These are phyloP conservation scores for Trichophyton rubrum DNA, from an alignment of 2,329 filamentous ascomycete genomes.

Conservation along the genomic window DNA sequence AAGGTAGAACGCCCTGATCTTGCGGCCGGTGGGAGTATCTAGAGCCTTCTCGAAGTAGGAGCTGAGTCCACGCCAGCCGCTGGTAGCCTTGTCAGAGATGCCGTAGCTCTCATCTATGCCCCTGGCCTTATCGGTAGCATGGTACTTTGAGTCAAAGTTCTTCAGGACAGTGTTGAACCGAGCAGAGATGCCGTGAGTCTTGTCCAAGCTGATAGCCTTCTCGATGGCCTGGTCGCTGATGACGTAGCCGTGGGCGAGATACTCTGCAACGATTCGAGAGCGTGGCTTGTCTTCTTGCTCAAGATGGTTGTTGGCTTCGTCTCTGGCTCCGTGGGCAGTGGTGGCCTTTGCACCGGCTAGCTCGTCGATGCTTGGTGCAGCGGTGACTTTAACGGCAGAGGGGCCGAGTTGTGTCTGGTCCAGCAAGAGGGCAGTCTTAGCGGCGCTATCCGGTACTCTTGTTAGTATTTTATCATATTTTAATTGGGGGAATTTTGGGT, in stretches of 20 bases:
- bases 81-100: constrained; percentile 59
- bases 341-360: constrained; percentile 48
- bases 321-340: constrained; percentile 40
- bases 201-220: constrained; percentile 73
- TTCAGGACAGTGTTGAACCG: constrained; percentile 67
- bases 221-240: constrained; percentile 67
- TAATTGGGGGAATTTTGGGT: neutral
- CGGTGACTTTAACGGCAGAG: constrained; percentile 62
- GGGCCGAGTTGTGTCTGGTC: constrained; percentile 89
- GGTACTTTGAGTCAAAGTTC: constrained; percentile 71
- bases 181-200: constrained; percentile 71
- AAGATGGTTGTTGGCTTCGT: constrained; percentile 53
- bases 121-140: constrained; percentile 75
- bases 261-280: constrained; percentile 85
- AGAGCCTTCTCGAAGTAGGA: constrained; percentile 94
- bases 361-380: constrained; percentile 55
- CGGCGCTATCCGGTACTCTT: constrained; percentile 41
- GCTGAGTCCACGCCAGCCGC: constrained; percentile 54
- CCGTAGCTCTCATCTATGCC: constrained; percentile 75
- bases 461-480: constrained; percentile 8
- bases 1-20: constrained; percentile 76
- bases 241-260: constrained; percentile 87
- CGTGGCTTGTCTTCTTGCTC: constrained; percentile 95
- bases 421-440: constrained; percentile 90
- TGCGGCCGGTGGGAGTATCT: constrained; percentile 76